Evolutionary conservation across 208 protist genomes (phyloP).

Genomic region (Naegleria gruberi): DNA sequence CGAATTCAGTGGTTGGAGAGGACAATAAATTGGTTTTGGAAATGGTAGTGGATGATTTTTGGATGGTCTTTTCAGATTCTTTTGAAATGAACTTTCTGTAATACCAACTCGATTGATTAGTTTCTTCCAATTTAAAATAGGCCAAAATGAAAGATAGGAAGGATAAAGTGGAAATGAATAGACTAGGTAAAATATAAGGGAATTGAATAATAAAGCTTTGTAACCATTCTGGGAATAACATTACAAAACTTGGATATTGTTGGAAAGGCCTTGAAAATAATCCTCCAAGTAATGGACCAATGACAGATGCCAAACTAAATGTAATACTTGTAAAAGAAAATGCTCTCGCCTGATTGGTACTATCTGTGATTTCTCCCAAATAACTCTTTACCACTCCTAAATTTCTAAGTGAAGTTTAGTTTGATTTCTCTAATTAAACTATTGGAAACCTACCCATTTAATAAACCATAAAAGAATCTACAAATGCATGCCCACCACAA

Average conservation of each 20-base stretch:
- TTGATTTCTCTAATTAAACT: too few species aligned
- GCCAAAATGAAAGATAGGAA: not conserved
- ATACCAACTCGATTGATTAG: too few species aligned
- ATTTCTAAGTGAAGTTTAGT: not conserved
- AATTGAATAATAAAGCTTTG: not conserved
- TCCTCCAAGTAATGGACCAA: not conserved
- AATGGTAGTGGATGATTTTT: too few species aligned
- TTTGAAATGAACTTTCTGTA: not conserved
- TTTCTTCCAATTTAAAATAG: not conserved
- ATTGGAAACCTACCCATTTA: constrained; percentile 11
- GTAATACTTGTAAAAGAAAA: not conserved
- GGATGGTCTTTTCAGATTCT: not conserved
- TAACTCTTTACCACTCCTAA: not conserved
- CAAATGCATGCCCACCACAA: not conserved
- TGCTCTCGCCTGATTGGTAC: not conserved
- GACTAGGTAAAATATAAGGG: not conserved
- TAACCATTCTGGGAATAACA: not conserved
- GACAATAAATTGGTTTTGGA: too few species aligned
- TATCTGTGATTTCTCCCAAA: not conserved
- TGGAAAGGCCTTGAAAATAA: not conserved
- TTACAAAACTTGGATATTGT: not conserved
- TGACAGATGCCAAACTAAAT: not conserved
- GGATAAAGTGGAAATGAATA: not conserved
- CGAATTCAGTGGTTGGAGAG: too few species aligned
- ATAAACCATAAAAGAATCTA: not conserved